Conservation (phyloP, 75 land plant species). For the Selaginella tamariscina region DNA sequence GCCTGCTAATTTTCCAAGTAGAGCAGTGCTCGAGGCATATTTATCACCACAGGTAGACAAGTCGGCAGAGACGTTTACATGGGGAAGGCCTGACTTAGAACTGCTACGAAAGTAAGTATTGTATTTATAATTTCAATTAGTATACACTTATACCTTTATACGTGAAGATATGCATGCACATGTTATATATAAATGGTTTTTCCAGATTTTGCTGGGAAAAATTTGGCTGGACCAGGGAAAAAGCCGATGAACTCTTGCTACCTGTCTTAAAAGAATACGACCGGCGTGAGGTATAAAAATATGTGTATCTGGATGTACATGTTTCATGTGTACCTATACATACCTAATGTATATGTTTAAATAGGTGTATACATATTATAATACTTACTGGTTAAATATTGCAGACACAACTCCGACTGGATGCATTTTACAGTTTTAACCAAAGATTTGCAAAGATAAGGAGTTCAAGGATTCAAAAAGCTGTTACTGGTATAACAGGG, state of each 20-base stretch:
- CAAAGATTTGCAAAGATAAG: conserved; percentile 93
- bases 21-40: conserved; percentile 66
- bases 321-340: background rate
- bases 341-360: background rate
- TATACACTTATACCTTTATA: background rate
- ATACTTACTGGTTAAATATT: conserved; percentile 19
- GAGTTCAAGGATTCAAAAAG: conserved; percentile 80
- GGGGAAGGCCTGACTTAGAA: conserved; percentile 83
- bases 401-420: conserved; percentile 89
- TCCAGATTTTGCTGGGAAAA: conserved; percentile 82
- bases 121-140: background rate
- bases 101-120: conserved; percentile 75
- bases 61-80: conserved; percentile 70
- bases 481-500: conserved; percentile 71
- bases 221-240: conserved; percentile 80
- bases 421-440: conserved; percentile 92
- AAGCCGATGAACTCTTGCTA: conserved; percentile 78
- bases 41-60: conserved; percentile 68
- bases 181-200: background rate
- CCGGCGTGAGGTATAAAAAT: conserved; percentile 68
- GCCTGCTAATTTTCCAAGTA: conserved; percentile 83
- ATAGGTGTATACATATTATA: background rate
- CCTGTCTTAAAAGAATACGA: conserved; percentile 90
- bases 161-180: background rate
- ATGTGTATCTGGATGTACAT: background rate